A percentile compares a stretch with the other conserved stretches of the same genome.
These are phyloP conservation scores for Pseudogymnoascus sp. DNA, from an alignment of 2,329 filamentous ascomycete genomes.

Conservation along the genomic window DNA sequence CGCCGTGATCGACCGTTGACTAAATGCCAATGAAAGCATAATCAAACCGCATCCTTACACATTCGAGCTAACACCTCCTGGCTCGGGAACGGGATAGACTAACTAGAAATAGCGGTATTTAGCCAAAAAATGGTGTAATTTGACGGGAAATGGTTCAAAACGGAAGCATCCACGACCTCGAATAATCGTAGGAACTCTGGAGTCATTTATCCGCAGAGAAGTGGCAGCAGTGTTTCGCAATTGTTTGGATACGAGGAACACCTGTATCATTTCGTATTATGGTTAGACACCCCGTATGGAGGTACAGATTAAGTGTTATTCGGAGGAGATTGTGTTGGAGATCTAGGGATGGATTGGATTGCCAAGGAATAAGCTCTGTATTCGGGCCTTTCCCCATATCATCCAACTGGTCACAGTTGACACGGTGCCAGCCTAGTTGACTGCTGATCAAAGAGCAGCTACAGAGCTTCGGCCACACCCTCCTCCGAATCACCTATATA, in stretches of 20 bases:
- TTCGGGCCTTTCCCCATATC: neutral
- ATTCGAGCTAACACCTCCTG: neutral
- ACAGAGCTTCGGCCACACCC: neutral
- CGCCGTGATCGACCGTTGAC: neutral
- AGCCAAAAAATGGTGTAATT: neutral
- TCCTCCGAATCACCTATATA: neutral
- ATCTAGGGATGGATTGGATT: neutral
- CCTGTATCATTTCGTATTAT: neutral
- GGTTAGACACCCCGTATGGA: neutral
- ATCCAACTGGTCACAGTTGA: neutral
- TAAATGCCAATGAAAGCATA: neutral
- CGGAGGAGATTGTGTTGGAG: neutral
- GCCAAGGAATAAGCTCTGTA: neutral
- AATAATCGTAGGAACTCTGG: neutral
- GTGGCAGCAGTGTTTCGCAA: neutral
- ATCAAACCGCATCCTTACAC: neutral
- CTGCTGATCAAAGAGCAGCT: neutral
- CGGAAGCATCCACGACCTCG: neutral
- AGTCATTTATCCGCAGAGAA: neutral
- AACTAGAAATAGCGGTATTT: neutral
- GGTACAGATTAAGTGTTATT: neutral
- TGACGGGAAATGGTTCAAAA: neutral
- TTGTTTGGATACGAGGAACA: neutral
- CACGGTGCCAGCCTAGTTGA: neutral
- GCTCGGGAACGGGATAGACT: neutral